Percentiles rank a stretch among this genome's conserved stretches.
Evolutionary conservation across 805 yeast genomes (phyloP).

Genomic region (Kodamaea leandrae): DNA sequence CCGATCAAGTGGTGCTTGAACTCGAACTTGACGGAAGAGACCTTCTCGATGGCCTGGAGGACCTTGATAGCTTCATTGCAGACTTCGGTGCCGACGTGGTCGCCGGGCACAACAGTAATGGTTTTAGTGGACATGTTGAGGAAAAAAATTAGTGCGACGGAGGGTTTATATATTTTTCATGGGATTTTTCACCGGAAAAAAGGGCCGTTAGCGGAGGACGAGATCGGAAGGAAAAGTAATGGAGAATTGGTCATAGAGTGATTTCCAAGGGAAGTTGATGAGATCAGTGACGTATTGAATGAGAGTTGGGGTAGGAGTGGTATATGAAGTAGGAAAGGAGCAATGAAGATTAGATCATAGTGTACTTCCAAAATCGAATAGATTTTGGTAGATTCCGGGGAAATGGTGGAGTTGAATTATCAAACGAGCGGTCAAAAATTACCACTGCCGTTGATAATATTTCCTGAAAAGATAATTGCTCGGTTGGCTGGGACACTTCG

Average conservation of each 20-base stretch:
- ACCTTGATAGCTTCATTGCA: constrained; percentile 91
- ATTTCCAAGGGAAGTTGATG: too few relatives aligned
- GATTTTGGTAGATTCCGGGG: too few relatives aligned
- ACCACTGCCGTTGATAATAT: too few relatives aligned
- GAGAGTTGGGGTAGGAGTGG: background rate
- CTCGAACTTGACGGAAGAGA: constrained; percentile 53
- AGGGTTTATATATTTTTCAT: constrained; percentile 6
- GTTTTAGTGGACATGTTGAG: constrained; percentile 44
- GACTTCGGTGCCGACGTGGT: constrained; percentile 93
- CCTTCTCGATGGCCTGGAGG: constrained; percentile 66
- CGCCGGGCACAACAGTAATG: constrained; percentile 91
- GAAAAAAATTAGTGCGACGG: background rate
- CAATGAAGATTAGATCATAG: too few relatives aligned
- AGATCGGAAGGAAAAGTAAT: background rate
- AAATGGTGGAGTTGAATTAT: too few relatives aligned
- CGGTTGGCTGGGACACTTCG: too few relatives aligned
- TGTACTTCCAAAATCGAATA: too few relatives aligned
- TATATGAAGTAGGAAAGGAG: too few relatives aligned
- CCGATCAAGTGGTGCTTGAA: constrained; percentile 88
- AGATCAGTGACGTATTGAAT: background rate
- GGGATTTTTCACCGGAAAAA: background rate
- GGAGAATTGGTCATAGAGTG: too few relatives aligned
- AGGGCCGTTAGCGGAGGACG: constrained; percentile 8
- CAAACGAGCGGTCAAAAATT: too few relatives aligned
- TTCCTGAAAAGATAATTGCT: too few relatives aligned